These are phyloP conservation scores for Tillandsia fasciculata DNA, from an alignment of 176 grass and related monocot species.

Conservation along the genomic window DNA sequence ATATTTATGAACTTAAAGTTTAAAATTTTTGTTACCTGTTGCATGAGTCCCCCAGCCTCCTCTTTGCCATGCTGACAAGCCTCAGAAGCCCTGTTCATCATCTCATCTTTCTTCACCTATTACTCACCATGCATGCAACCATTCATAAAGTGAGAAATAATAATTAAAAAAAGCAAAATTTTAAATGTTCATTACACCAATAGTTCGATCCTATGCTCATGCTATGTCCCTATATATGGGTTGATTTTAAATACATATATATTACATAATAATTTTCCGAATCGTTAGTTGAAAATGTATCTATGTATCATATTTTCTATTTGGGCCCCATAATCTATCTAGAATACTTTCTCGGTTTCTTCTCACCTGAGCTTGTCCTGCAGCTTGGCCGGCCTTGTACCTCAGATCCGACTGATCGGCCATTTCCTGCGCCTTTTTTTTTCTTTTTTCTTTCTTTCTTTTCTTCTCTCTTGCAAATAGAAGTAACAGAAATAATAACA, in stretches of 20 bases:
- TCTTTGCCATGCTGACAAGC: slow-evolving; percentile 1
- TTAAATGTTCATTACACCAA: too few species aligned
- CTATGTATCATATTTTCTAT: too few species aligned
- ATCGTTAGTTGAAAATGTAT: too few species aligned
- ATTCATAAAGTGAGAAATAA: background rate
- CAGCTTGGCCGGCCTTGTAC: slow-evolving; percentile 5
- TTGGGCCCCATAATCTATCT: too few species aligned
- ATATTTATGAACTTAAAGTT: background rate
- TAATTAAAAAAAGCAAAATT: too few species aligned
- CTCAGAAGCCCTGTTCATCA: slow-evolving; percentile 5
- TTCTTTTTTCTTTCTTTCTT: too few species aligned
- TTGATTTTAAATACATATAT: too few species aligned
- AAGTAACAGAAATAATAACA: too few species aligned
- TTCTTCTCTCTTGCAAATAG: too few species aligned
- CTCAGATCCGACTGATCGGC: background rate
- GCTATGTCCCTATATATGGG: too few species aligned
- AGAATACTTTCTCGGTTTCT: background rate
- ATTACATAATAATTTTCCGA: too few species aligned
- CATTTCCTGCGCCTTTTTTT: background rate
- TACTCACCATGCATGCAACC: background rate
- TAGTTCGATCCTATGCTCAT: too few species aligned
- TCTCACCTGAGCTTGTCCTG: slow-evolving; percentile 14
- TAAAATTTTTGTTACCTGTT: background rate
- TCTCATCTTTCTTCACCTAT: slow-evolving; percentile 12
- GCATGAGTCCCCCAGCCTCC: background rate